Base-by-base conservation (phyloP, 2,329 filamentous ascomycete genomes). In the Colletotrichum tabaci region DNA sequence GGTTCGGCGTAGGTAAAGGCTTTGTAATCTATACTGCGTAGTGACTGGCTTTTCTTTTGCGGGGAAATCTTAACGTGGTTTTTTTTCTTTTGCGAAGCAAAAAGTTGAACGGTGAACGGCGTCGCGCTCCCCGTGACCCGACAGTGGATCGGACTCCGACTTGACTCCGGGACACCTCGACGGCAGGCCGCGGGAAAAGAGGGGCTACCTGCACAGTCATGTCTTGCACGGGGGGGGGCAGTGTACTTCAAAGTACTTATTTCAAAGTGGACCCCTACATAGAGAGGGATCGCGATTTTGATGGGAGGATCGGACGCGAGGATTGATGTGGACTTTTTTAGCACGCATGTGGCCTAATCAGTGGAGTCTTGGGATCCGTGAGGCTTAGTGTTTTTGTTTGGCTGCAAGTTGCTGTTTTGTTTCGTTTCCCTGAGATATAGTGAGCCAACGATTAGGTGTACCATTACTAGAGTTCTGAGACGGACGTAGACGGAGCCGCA, bases 251-350 rank as follows among this genome's bases (percentile, higher is more conserved):
- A 62, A 16, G 21, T 52, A 62, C 60, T 26, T 50, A 4, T 16
- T n/a, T 4, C 5, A 7, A 42, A 38, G 56, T 61, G 62, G 49
- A 30, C 9, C 42, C 13, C 8, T 26, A 12, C 6, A 63, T 52
- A 63, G 15, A 30, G 69, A 46, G 53, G 30, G 69, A 69, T 72
- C 65, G 67, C 30, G 52, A 35, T 35, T 63, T 69, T 60, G 60
- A 68, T 58, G 58, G 58, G 42, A 42, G 47, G 69, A 64, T 72
- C 69, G 66, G 66, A 61, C 38, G 47, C 65, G 69, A 55, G 69
- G 65, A n/a, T 57, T 18, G 35, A 9, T 53, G 38, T 49, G 49
- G 49, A 8, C 26, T 50, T 42, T n/a, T 8, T 21, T 53, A 35
- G 16, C 61, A 42, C 38, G 30, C 49, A 42, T 44, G 21, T 44